phyloP scores from a whole-genome alignment of 352 stramenopile species.

The Aphanomyces astaci region DNA sequence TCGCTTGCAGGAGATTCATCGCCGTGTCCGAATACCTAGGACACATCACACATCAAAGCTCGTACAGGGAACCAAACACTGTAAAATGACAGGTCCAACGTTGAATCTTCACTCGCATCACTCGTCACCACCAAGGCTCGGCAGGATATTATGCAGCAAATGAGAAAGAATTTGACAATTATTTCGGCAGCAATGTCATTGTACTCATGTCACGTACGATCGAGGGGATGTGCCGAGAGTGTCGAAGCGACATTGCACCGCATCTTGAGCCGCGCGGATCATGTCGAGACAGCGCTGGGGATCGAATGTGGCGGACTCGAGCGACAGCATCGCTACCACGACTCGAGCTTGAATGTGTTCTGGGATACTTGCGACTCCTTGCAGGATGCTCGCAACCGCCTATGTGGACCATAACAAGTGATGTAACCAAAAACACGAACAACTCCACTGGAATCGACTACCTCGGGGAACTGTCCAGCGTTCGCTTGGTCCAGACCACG shows the following conservation, averaged over 20 bases:
- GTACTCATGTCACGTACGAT: background rate
- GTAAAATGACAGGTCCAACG: too few relatives aligned
- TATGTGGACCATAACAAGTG: too few relatives aligned
- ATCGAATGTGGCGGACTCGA: background rate
- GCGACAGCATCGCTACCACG: background rate
- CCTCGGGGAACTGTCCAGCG: background rate
- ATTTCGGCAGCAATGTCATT: too few relatives aligned
- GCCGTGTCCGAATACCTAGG: constrained; percentile 7
- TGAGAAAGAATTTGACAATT: too few relatives aligned
- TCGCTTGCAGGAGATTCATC: background rate
- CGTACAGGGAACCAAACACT: background rate
- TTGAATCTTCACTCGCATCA: too few relatives aligned
- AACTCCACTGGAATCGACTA: too few relatives aligned
- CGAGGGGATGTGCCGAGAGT: constrained; percentile 8
- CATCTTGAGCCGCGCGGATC: constrained; percentile 1
- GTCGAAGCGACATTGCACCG: constrained; percentile 2
- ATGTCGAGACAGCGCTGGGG: constrained; percentile 15
- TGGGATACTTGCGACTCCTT: background rate
- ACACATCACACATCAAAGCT: background rate
- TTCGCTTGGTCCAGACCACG: background rate
- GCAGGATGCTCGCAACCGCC: background rate
- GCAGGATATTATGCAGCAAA: too few relatives aligned
- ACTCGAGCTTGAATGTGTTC: constrained; percentile 8
- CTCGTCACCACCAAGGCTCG: too few relatives aligned
- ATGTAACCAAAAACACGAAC: too few relatives aligned